Percentiles rank a stretch among this genome's conserved stretches.
Evolutionary conservation across 441 rosid species (phyloP).

Genomic region (Brassica balearica): DNA sequence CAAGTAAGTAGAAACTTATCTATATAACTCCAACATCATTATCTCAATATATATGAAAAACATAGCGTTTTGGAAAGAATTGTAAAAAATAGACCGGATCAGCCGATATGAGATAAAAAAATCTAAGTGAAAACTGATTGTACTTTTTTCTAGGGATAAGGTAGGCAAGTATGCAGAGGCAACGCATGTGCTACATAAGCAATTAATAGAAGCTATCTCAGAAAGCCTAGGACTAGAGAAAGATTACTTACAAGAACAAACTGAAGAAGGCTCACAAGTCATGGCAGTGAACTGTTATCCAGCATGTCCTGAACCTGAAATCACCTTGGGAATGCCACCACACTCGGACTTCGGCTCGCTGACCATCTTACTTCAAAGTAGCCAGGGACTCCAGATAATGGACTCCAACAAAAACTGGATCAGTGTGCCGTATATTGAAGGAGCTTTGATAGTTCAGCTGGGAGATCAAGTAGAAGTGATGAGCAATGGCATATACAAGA

Average conservation of each 20-base stretch:
- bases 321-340: constrained; percentile 72
- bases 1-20: constrained; percentile 47
- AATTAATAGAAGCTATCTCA: constrained; percentile 53
- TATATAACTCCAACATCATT: background rate
- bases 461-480: constrained; percentile 78
- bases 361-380: constrained; percentile 66
- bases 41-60: background rate
- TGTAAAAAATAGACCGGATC: background rate
- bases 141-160: constrained; percentile 51
- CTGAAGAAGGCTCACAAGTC: constrained; percentile 62
- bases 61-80: background rate
- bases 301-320: constrained; percentile 74
- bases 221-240: constrained; percentile 65
- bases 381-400: constrained; percentile 66
- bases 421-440: constrained; percentile 54
- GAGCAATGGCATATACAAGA: constrained; percentile 76
- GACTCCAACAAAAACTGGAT: constrained; percentile 60
- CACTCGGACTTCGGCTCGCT: constrained; percentile 76
- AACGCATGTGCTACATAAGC: constrained; percentile 53
- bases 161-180: constrained; percentile 63
- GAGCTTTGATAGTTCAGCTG: constrained; percentile 62
- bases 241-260: constrained; percentile 48
- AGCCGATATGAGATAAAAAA: background rate
- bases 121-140: background rate
- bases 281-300: constrained; percentile 74